Base-by-base conservation (phyloP, 805 yeast genomes). In the Candida maesae region DNA sequence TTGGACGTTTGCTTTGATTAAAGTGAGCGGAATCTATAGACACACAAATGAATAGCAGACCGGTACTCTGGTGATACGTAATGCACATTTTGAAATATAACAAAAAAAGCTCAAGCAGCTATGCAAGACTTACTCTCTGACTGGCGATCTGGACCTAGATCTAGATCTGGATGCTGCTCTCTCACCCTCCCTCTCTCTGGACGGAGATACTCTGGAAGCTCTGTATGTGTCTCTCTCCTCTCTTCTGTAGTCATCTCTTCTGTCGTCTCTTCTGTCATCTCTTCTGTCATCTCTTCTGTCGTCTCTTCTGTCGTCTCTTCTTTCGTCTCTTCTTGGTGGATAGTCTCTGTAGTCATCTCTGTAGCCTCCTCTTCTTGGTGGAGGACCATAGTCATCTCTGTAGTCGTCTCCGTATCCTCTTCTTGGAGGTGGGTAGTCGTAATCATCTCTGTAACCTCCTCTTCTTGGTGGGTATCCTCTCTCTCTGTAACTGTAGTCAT, bases 121-220 rank as follows among this genome's bases (percentile, higher is more conserved):
- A 25, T 7, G 24, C 24, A 25, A 9, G 28, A 16, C 13, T 21
- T 21, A 36, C 16, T 36, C 39, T 38, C 41, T 38, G 8, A 35
- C 41, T 47, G 63, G 63, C 16, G 60, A 54, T 56, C 62, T 58
- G 13, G 62, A 56, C 55, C 60, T 56, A 13, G 62, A 56, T 55
- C 60, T 55, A 13, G 58, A 51, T n/a, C n/a, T n/a, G n/a, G n/a
- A n/a, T n/a, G n/a, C n/a, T n/a, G n/a, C n/a, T n/a, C n/a, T n/a
- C n/a, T n/a, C n/a, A 16, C 46, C 38, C 18, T 42, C 45, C 50
- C 59, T 53, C 30, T 47, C 43, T 36, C 46, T 39, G 6, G 42
- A 16, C 20, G 42, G 48, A 17, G 38, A 39, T 12, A 34, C 37
- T 14, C 44, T 50, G 39, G 44, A 38, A 10, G 40, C 52, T 41